Conservation (phyloP, 345 rosid species). For the Turritis glabra region DNA sequence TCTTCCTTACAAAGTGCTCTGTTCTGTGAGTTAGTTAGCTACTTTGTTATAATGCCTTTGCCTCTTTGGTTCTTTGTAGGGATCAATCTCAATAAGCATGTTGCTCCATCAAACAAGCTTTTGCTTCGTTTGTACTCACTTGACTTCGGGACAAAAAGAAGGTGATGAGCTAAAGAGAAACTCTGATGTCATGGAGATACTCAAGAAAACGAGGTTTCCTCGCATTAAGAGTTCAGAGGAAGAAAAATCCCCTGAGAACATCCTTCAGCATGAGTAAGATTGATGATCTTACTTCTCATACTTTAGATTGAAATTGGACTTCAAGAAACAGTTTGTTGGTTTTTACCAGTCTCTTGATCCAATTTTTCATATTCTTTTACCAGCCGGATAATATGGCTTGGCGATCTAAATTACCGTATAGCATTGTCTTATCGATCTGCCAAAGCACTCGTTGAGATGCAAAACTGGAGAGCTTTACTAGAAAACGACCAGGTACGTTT, state of each 20-base stretch:
- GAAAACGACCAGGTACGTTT: constrained; percentile 85
- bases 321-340: background rate
- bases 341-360: background rate
- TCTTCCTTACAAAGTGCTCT: background rate
- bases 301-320: background rate
- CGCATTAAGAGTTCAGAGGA: constrained; percentile 53
- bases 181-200: constrained; percentile 46
- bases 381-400: constrained; percentile 98
- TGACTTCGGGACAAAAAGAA: constrained; percentile 45
- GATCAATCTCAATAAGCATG: constrained; percentile 97
- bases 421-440: constrained; percentile 97
- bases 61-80: constrained; percentile 52
- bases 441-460: constrained; percentile 99
- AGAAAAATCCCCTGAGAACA: constrained; percentile 91
- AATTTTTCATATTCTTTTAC: constrained; percentile 12
- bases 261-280: constrained; percentile 94
- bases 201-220: constrained; percentile 59
- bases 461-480: constrained; percentile 93
- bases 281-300: constrained; percentile 12
- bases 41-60: background rate
- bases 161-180: constrained; percentile 44
- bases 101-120: constrained; percentile 61
- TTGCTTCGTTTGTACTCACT: constrained; percentile 42
- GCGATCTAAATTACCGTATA: constrained; percentile 94
- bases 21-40: background rate